phyloP scores from a whole-genome alignment of 768 basidiomycete species.

The Kwoniella heveanensis region DNA sequence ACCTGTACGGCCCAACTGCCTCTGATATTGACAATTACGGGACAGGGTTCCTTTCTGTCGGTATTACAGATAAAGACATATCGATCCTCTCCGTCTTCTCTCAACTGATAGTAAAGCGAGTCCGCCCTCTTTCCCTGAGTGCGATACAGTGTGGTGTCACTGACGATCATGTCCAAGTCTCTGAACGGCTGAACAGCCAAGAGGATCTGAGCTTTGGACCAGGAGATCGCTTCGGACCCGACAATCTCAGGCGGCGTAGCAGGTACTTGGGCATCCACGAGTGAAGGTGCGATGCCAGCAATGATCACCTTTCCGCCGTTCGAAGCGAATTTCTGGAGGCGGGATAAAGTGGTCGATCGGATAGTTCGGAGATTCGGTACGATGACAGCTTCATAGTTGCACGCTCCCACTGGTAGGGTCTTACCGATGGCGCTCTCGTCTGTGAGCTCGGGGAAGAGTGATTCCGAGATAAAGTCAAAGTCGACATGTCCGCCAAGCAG shows the following conservation, averaged over 20 bases:
- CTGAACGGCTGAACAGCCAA: constrained; percentile 22
- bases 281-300: constrained; percentile 29
- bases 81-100: constrained; percentile 32
- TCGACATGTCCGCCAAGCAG: constrained; percentile 36
- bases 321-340: constrained; percentile 29
- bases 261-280: constrained; percentile 29
- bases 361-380: constrained; percentile 41
- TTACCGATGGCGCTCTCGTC: constrained; percentile 19
- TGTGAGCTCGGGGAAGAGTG: constrained; percentile 33
- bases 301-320: constrained; percentile 40
- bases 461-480: constrained; percentile 48
- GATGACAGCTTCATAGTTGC: constrained; percentile 39
- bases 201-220: constrained; percentile 28
- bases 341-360: constrained; percentile 31
- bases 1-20: constrained; percentile 29
- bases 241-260: neutral
- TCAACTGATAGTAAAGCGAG: constrained; percentile 37
- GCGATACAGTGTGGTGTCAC: constrained; percentile 30
- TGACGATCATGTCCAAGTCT: constrained; percentile 32
- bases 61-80: constrained; percentile 42
- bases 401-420: constrained; percentile 33
- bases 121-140: constrained; percentile 27
- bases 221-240: constrained; percentile 15
- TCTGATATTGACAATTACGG: constrained; percentile 16
- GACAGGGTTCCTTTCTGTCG: constrained; percentile 31